These are phyloP conservation scores for Fremontodendron californicum DNA, from an alignment of 345 rosid genomes.

Conservation along the genomic window DNA sequence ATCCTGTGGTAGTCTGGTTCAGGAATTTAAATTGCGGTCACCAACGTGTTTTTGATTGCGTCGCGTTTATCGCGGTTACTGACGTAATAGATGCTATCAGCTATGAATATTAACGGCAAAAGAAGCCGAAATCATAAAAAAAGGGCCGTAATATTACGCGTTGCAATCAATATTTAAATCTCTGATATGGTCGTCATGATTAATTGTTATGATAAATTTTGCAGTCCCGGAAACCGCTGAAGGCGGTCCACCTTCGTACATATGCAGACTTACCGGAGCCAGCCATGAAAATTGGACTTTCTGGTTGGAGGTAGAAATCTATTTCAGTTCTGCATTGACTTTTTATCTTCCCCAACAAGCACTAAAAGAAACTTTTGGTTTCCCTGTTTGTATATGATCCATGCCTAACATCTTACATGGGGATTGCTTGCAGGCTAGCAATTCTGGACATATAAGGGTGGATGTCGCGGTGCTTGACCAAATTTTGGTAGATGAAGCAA, in stretches of 20 bases:
- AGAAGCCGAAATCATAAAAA: too few species aligned
- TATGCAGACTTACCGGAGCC: conserved; percentile 74
- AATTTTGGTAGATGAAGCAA: conserved; percentile 47
- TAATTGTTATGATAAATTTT: conserved; percentile 10
- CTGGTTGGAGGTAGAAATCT: conserved; percentile 74
- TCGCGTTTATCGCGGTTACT: too few species aligned
- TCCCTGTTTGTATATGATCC: neutral
- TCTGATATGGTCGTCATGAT: too few species aligned
- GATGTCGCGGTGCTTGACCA: conserved; percentile 84
- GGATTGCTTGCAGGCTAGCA: conserved; percentile 49
- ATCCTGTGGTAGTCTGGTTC: too few species aligned
- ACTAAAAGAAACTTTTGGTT: neutral
- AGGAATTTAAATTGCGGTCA: too few species aligned
- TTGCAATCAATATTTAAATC: too few species aligned
- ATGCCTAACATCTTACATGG: neutral
- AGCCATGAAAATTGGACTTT: conserved; percentile 75
- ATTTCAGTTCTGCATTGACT: neutral
- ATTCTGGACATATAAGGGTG: conserved; percentile 47
- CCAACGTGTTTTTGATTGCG: too few species aligned
- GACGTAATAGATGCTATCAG: too few species aligned
- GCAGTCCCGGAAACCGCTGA: conserved; percentile 59
- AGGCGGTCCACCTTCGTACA: conserved; percentile 83
- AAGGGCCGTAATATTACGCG: too few species aligned
- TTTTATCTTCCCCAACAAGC: neutral
- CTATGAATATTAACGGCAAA: too few species aligned